These are phyloP conservation scores for Magnolia changhungtana DNA, from an alignment of 164 flowering plant genomes.

Conservation along the genomic window DNA sequence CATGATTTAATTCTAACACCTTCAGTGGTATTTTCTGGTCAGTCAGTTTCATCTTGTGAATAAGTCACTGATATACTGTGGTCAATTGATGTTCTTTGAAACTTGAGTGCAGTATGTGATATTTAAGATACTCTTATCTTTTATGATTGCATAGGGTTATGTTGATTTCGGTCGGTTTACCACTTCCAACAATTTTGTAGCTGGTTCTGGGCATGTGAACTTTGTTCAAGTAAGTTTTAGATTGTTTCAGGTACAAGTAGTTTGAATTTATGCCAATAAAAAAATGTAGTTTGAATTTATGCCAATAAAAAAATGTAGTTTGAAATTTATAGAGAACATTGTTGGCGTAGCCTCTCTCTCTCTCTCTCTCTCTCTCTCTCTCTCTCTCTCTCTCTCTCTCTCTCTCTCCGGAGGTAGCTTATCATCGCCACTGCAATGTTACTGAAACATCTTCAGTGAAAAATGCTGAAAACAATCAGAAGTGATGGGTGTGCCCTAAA, in stretches of 20 bases:
- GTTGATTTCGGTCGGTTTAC: constrained; percentile 80
- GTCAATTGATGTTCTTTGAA: background rate
- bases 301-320: background rate
- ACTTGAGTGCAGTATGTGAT: background rate
- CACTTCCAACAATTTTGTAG: constrained; percentile 46
- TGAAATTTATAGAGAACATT: background rate
- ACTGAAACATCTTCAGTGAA: background rate
- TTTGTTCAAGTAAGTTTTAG: constrained; percentile 71
- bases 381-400: too few species aligned
- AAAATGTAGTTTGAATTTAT: background rate
- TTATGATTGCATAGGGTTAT: constrained; percentile 65
- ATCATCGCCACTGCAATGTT: too few species aligned
- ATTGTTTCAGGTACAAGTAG: background rate
- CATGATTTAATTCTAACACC: background rate
- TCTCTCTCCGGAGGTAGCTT: too few species aligned
- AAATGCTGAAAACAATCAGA: background rate
- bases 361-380: too few species aligned
- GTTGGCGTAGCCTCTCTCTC: background rate
- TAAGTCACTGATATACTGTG: background rate
- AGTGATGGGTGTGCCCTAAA: background rate
- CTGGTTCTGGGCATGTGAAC: constrained; percentile 60
- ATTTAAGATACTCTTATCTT: background rate
- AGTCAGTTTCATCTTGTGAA: background rate
- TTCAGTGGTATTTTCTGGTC: too few species aligned
- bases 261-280: background rate